phyloP scores from a whole-genome alignment of 1,284 basidiomycete genomes.

The Trichosporon ovoides region DNA sequence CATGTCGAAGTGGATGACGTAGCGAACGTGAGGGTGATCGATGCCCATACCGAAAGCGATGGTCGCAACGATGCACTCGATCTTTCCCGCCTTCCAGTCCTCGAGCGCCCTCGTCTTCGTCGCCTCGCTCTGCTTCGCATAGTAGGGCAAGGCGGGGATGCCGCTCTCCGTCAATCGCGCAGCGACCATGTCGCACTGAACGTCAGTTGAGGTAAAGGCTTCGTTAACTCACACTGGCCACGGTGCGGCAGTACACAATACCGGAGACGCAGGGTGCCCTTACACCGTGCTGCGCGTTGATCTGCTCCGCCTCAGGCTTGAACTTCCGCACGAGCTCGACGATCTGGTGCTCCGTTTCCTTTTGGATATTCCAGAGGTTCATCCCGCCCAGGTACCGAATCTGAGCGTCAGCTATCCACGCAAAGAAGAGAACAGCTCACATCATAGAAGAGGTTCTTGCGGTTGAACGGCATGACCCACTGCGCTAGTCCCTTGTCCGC shows the following conservation, averaged over 20 bases:
- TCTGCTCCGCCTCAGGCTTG: conserved; percentile 20
- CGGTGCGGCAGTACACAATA: conserved; percentile 67
- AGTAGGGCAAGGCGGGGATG: conserved; percentile 67
- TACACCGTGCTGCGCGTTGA: conserved; percentile 27
- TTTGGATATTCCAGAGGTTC: neutral
- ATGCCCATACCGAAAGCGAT: conserved; percentile 87
- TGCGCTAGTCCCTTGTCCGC: conserved; percentile 54
- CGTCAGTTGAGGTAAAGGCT: neutral
- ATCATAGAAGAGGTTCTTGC: conserved; percentile 74
- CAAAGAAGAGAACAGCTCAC: conserved; percentile 40
- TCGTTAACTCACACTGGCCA: conserved; percentile 26
- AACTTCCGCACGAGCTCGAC: conserved; percentile 57
- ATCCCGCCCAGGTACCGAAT: conserved; percentile 8
- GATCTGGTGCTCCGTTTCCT: conserved; percentile 51
- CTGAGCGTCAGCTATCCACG: neutral
- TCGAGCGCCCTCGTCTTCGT: conserved; percentile 57
- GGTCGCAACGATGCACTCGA: conserved; percentile 56
- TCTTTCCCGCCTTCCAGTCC: conserved; percentile 49
- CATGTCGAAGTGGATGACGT: conserved; percentile 57
- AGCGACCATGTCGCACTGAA: conserved; percentile 50
- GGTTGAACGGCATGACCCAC: conserved; percentile 71
- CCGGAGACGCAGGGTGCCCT: conserved; percentile 59
- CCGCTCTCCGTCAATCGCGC: conserved; percentile 60
- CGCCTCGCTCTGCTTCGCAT: conserved; percentile 57
- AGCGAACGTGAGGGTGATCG: conserved; percentile 75